Percentiles rank a stretch among this genome's conserved stretches.
These are phyloP conservation scores for Blastobotrys petasosporus DNA, from an alignment of 1,139 yeast genomes.

Conservation along the genomic window DNA sequence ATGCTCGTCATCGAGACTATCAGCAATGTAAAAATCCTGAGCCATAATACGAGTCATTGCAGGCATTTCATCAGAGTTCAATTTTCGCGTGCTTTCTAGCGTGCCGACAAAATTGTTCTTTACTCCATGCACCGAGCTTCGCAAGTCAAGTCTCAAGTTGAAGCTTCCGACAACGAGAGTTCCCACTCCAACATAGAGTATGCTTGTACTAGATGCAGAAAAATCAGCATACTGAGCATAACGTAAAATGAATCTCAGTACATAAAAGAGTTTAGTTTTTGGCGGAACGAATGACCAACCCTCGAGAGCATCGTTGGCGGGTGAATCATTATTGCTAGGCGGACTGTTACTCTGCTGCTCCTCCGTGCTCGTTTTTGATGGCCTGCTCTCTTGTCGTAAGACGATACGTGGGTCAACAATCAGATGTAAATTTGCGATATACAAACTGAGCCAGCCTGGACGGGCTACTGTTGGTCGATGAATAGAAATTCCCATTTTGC, in stretches of 20 bases:
- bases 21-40: slow-evolving; percentile 28
- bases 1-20: slow-evolving; percentile 24
- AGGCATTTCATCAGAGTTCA: slow-evolving; percentile 29
- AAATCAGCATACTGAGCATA: slow-evolving; percentile 29
- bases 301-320: slow-evolving; percentile 5
- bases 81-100: slow-evolving; percentile 27
- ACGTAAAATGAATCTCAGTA: slow-evolving; percentile 25
- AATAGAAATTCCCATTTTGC: slow-evolving; percentile 32
- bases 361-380: slow-evolving; percentile 4
- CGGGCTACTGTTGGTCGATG: slow-evolving; percentile 39
- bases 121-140: slow-evolving; percentile 16
- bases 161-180: slow-evolving; percentile 29
- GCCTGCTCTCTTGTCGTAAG: slow-evolving; percentile 20
- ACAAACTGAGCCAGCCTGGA: slow-evolving; percentile 35
- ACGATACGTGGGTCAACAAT: slow-evolving; percentile 28
- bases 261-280: slow-evolving; percentile 21
- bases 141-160: slow-evolving; percentile 27
- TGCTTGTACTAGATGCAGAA: slow-evolving; percentile 22
- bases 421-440: slow-evolving; percentile 29
- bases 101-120: slow-evolving; percentile 32
- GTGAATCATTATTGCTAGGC: neutral
- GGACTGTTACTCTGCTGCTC: neutral
- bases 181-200: slow-evolving; percentile 25
- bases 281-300: slow-evolving; percentile 25
- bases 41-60: slow-evolving; percentile 25